Percentiles rank a stretch among this genome's conserved stretches.
Conservation (phyloP, 495 filamentous ascomycete species). For the Penicillium bovifimosum region DNA sequence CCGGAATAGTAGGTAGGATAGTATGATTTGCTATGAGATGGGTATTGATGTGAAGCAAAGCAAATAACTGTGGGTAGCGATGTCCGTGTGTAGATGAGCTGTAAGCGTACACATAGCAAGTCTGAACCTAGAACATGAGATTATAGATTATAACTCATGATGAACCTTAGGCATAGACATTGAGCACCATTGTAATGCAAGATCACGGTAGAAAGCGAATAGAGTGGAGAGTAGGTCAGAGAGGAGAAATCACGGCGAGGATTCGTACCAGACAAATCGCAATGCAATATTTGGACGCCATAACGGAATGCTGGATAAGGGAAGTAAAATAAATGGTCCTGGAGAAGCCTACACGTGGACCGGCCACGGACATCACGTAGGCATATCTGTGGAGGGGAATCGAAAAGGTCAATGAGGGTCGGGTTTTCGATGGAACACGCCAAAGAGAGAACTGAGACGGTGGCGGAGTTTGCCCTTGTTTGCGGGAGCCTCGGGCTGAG, state of each 20-base stretch:
- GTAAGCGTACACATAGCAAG: background rate
- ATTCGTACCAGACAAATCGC: slow-evolving; percentile 13
- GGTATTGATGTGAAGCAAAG: slow-evolving; percentile 1
- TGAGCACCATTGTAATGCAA: background rate
- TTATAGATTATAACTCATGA: background rate
- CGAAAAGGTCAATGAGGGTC: slow-evolving; percentile 13
- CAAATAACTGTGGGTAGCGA: background rate
- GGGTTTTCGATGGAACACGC: slow-evolving; percentile 22
- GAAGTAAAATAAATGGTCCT: slow-evolving; percentile 1
- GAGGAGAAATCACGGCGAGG: background rate
- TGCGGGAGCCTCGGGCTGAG: background rate
- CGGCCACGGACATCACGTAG: background rate
- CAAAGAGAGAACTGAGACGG: slow-evolving; percentile 23
- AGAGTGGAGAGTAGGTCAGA: background rate
- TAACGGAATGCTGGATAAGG: slow-evolving; percentile 8
- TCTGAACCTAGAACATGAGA: background rate
- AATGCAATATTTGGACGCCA: slow-evolving; percentile 13
- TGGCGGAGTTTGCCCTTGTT: slow-evolving; percentile 19
- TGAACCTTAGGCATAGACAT: background rate
- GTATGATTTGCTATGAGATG: background rate
- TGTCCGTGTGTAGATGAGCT: background rate
- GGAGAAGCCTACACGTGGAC: slow-evolving; percentile 8
- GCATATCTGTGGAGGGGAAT: slow-evolving; percentile 12
- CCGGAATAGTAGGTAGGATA: too few relatives aligned
- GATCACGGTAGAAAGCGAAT: background rate